Base-by-base conservation (phyloP, 2,329 filamentous ascomycete species). In the Acephala macrosclerotiorum region DNA sequence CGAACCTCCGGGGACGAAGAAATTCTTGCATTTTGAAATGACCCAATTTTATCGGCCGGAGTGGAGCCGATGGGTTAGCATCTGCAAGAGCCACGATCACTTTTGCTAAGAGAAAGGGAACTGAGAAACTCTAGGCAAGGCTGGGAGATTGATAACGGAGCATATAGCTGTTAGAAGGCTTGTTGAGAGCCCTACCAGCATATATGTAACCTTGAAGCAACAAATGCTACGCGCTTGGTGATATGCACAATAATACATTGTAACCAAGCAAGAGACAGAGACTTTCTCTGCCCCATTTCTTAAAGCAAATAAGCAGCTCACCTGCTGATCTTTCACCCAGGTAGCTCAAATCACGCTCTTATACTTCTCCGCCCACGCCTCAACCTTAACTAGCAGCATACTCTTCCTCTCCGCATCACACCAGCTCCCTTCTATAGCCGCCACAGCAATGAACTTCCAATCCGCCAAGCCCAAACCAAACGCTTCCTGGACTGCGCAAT, bases 401-500 rank as follows among this genome's bases (percentile, higher is more conserved):
- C 74, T 74, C 80, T 93, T 94, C 74, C 91, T 84, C 68, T 80
- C 80, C 45, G 86, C 81, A 36, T 80, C 79, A 74, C 90, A 90
- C 91, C 91, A 94, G 74, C 90, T 93, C 26, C 88, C 89, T 67
- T 85, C 80, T 12, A 93, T 87, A 22, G 85, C 83, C 42, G 86
- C 85, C 68, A 81, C 81, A 12, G 85, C 87, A 72, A 94, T 89
- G 6, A 74, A 78, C 69, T 80, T 83, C 92, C 91, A 94, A 61
- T 94, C 90, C n/a, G 79, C 77, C 3, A 88, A 78, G 25, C 77
- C 83, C 69, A 94, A 77, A 3, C 79, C 75, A 76, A 93, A 93
- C 0, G 89, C 87, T 49, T 92, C 88, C 76, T 94, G 91, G 35
- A 94, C 89, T 0, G 89, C 89, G 72, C 87, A 90, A 78, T 91